Evolutionary conservation across 257 asterid genomes (phyloP).

Genomic region (Solanum paucissectum): DNA sequence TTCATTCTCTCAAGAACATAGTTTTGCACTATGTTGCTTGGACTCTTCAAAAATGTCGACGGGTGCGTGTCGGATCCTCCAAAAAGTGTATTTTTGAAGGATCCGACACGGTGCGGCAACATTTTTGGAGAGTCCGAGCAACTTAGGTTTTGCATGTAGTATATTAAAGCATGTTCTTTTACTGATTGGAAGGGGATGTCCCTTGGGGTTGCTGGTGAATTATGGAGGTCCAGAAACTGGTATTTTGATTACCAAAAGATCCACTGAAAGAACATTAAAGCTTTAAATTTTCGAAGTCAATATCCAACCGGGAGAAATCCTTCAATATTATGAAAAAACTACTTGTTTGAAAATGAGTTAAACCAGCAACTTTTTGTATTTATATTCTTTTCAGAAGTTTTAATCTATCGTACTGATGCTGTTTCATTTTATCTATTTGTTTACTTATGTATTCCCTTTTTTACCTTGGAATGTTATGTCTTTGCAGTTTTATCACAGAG

Average conservation of each 20-base stretch:
- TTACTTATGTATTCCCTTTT: background rate
- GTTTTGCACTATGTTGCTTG: background rate
- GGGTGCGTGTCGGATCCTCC: too few species aligned
- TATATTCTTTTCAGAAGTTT: background rate
- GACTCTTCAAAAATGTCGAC: too few species aligned
- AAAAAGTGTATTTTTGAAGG: too few species aligned
- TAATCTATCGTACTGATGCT: background rate
- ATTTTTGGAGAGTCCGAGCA: too few species aligned
- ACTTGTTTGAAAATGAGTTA: background rate
- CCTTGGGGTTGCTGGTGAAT: background rate
- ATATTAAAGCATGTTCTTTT: background rate
- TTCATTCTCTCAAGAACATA: background rate
- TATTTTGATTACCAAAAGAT: background rate
- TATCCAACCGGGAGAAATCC: background rate
- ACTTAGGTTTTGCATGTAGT: background rate
- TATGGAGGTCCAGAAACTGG: background rate
- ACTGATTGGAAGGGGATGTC: background rate
- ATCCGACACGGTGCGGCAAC: too few species aligned
- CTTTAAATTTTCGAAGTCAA: background rate
- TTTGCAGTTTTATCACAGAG: slow-evolving; percentile 62
- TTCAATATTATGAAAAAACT: background rate
- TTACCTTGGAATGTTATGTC: background rate
- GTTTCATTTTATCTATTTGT: background rate
- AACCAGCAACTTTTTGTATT: background rate
- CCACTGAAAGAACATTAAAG: background rate